These are phyloP conservation scores for Melampsora americana DNA, from an alignment of 1,284 basidiomycete genomes.

Conservation along the genomic window DNA sequence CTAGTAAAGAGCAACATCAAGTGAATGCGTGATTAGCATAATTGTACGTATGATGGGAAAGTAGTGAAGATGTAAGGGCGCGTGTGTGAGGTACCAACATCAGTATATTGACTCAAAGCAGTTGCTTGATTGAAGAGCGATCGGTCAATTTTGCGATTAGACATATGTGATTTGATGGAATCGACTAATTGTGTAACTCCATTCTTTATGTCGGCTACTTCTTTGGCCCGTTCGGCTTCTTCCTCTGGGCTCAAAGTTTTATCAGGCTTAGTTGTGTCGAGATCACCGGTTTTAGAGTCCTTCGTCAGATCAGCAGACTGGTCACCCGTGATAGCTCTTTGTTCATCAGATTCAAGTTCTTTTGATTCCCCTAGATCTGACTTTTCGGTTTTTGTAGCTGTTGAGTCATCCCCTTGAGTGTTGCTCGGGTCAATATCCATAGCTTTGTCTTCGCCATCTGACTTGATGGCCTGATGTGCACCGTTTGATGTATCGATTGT, in stretches of 20 bases:
- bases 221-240: slow-evolving; percentile 2
- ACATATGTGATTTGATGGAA: slow-evolving; percentile 32
- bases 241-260: neutral
- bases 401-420: neutral
- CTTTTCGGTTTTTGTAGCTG: neutral
- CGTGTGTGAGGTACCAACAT: slow-evolving; percentile 14
- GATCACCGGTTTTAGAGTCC: neutral
- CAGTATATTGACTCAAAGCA: slow-evolving; percentile 35
- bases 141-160: slow-evolving; percentile 38
- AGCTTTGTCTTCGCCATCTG: neutral
- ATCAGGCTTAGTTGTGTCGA: neutral
- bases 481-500: neutral
- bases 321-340: neutral
- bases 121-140: slow-evolving; percentile 33
- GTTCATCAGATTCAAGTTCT: neutral
- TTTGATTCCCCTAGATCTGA: neutral
- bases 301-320: neutral
- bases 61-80: neutral
- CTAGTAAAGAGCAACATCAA: slow-evolving; percentile 5
- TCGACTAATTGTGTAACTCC: slow-evolving; percentile 34
- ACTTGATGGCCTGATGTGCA: neutral
- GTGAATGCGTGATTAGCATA: neutral
- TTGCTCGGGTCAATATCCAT: neutral
- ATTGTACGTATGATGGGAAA: neutral
- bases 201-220: slow-evolving; percentile 20